phyloP scores from a whole-genome alignment of 1,284 basidiomycete species.

The Fomitopsis betulina region DNA sequence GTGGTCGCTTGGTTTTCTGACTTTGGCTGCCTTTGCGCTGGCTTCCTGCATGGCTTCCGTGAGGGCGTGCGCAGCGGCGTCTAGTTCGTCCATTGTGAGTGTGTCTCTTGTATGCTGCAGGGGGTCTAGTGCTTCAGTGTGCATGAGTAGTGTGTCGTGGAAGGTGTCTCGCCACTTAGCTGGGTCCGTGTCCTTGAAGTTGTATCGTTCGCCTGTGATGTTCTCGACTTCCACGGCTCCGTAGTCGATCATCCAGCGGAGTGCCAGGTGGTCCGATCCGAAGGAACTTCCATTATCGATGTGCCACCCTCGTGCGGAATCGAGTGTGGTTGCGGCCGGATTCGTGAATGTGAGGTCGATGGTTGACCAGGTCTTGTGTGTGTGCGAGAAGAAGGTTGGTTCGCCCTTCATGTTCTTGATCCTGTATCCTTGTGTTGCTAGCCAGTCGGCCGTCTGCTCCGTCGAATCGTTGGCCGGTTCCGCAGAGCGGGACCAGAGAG shows the following conservation, averaged over 20 bases:
- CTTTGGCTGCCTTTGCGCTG: not conserved
- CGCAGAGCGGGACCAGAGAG: not conserved
- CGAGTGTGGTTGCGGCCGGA: not conserved
- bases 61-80: not conserved
- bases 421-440: not conserved
- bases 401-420: slow-evolving; percentile 1
- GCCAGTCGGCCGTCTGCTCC: slow-evolving; percentile 1
- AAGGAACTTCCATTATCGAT: not conserved
- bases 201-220: slow-evolving; percentile 4
- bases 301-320: not conserved
- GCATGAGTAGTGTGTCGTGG: not conserved
- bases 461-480: not conserved
- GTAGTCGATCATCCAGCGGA: slow-evolving; percentile 5
- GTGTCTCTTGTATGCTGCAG: not conserved
- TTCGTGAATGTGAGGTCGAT: slow-evolving; percentile 5
- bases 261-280: slow-evolving; percentile 8
- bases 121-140: not conserved
- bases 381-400: slow-evolving; percentile 1
- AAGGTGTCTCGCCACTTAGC: slow-evolving; percentile 5
- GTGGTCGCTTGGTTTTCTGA: not conserved
- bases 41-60: slow-evolving; percentile 2
- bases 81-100: not conserved
- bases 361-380: not conserved
- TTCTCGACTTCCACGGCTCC: slow-evolving; percentile 3
- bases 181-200: slow-evolving; percentile 6